phyloP scores from a whole-genome alignment of 257 asterid species.

The Solanum tarapatanum region DNA sequence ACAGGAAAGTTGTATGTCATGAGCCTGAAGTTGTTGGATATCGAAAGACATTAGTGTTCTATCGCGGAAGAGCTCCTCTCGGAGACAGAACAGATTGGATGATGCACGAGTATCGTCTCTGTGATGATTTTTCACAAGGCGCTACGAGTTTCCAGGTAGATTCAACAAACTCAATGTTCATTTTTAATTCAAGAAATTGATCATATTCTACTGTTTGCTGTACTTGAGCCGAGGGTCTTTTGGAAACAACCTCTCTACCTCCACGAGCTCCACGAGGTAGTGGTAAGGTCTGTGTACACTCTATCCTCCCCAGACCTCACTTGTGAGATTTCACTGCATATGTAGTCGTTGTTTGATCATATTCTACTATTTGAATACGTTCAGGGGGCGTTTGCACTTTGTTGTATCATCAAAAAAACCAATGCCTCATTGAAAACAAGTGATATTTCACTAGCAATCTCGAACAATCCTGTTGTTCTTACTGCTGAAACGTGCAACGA shows the following conservation, averaged over 20 bases:
- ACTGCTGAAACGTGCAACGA: conserved; percentile 7
- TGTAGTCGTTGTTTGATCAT: background rate
- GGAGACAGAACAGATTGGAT: conserved; percentile 44
- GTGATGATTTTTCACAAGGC: conserved; percentile 19
- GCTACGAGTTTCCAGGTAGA: background rate
- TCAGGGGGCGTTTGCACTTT: conserved; percentile 30
- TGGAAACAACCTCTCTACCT: background rate
- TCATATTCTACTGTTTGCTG: background rate
- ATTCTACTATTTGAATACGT: background rate
- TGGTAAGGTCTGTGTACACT: background rate
- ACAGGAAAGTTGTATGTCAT: conserved; percentile 27
- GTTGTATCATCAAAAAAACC: conserved; percentile 24
- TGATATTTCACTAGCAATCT: background rate
- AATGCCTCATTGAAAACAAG: conserved; percentile 8
- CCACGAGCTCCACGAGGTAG: background rate
- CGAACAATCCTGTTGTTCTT: background rate
- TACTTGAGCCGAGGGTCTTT: background rate
- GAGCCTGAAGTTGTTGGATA: conserved; percentile 16
- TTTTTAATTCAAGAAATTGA: background rate
- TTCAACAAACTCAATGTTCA: background rate
- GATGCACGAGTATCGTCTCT: conserved; percentile 42
- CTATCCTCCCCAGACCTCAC: rapidly evolving
- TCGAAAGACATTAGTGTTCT: conserved; percentile 43
- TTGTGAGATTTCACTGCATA: background rate
- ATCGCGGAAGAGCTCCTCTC: conserved; percentile 35